These are phyloP conservation scores for Xylaria sp. DNA, from an alignment of 2,329 filamentous ascomycete genomes.

Conservation along the genomic window DNA sequence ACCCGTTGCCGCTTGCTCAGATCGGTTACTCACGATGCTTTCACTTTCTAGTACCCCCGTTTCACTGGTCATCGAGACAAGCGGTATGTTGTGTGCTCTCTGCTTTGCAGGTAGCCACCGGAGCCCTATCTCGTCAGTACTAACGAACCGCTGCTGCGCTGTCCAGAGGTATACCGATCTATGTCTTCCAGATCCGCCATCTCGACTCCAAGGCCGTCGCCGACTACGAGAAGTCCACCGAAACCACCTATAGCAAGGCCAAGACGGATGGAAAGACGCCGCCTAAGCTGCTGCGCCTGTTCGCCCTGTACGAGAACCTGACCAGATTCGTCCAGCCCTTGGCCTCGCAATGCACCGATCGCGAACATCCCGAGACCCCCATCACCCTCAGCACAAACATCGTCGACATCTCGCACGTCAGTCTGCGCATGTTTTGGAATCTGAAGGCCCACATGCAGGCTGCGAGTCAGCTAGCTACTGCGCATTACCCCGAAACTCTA, in stretches of 20 bases:
- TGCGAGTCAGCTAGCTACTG: conserved; percentile 86
- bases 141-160: conserved; percentile 15
- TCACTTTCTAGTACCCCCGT: conserved; percentile 78
- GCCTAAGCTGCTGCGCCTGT: conserved; percentile 83
- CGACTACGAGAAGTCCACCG: conserved; percentile 76
- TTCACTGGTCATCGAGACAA: conserved; percentile 93
- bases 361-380: conserved; percentile 80
- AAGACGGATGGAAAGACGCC: conserved; percentile 74
- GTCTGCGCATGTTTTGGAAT: conserved; percentile 95
- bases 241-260: conserved; percentile 65
- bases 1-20: conserved; percentile 26
- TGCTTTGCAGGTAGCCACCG: neutral
- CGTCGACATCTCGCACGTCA: conserved; percentile 89
- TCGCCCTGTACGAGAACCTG: conserved; percentile 93
- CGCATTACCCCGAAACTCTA: conserved; percentile 93
- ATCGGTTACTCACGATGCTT: conserved; percentile 35
- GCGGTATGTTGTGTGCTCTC: conserved; percentile 46
- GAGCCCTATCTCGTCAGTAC: neutral
- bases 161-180: conserved; percentile 85
- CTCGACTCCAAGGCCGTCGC: conserved; percentile 85
- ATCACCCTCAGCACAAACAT: conserved; percentile 95
- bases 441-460: conserved; percentile 94
- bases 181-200: conserved; percentile 86
- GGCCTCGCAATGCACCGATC: conserved; percentile 78
- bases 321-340: conserved; percentile 88